Conservation (phyloP, 1,284 basidiomycete genomes). For the Abortiporus biennis region DNA sequence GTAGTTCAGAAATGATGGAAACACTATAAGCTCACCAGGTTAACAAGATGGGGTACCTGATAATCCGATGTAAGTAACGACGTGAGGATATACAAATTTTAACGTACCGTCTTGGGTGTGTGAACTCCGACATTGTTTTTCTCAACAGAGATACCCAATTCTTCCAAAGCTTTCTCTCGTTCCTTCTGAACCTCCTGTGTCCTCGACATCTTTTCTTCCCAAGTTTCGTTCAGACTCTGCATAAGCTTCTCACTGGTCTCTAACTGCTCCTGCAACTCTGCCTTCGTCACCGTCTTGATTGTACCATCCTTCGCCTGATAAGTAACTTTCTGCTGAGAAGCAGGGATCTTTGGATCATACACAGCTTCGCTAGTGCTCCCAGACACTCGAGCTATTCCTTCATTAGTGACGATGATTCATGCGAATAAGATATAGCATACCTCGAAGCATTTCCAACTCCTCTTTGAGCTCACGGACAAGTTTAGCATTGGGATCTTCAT, state of each 20-base stretch:
- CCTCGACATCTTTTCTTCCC: conserved; percentile 93
- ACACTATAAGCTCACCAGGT: conserved; percentile 57
- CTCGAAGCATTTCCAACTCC: conserved; percentile 85
- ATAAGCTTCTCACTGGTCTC: conserved; percentile 96
- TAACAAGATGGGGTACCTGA: conserved; percentile 92
- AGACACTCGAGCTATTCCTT: conserved; percentile 59
- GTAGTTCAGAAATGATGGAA: neutral
- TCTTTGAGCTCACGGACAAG: conserved; percentile 98
- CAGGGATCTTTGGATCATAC: conserved; percentile 86
- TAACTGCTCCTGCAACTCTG: conserved; percentile 95
- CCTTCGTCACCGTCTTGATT: conserved; percentile 94
- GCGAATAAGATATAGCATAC: conserved; percentile 34
- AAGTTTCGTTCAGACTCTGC: conserved; percentile 94
- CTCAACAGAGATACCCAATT: conserved; percentile 95
- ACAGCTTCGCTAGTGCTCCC: conserved; percentile 64
- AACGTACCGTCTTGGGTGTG: conserved; percentile 88
- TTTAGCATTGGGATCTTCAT: conserved; percentile 99
- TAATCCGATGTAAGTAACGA: conserved; percentile 6
- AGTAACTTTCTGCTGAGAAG: conserved; percentile 93
- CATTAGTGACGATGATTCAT: neutral
- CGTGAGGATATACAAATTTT: conserved; percentile 1
- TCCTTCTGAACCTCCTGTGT: conserved; percentile 96
- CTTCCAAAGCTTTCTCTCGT: conserved; percentile 94
- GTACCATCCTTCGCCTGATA: conserved; percentile 92
- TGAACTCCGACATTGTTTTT: conserved; percentile 95